Evolutionary conservation across 805 yeast genomes (phyloP).

Genomic region (Saccharomycopsis babjevae): DNA sequence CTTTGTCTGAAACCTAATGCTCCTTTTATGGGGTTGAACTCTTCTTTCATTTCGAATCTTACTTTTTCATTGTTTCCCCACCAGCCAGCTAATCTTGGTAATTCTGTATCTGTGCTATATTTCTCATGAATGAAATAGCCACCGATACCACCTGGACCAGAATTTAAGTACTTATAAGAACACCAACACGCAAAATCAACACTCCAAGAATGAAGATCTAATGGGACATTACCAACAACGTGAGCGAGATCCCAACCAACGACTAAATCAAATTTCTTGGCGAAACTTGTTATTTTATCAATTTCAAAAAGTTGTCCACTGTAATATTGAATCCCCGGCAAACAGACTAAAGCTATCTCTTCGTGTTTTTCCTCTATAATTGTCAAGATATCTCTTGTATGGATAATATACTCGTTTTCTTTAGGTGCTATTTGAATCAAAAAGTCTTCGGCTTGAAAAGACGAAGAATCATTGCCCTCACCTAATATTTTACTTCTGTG

Average conservation of each 20-base stretch:
- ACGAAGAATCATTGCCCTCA: slow-evolving; percentile 17
- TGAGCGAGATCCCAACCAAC: slow-evolving; percentile 97
- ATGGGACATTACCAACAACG: slow-evolving; percentile 79
- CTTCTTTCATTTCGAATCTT: slow-evolving; percentile 71
- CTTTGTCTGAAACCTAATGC: slow-evolving; percentile 87
- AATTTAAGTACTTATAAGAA: slow-evolving; percentile 78
- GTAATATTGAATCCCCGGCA: slow-evolving; percentile 87
- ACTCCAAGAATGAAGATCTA: slow-evolving; percentile 74
- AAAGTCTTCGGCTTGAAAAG: slow-evolving; percentile 32
- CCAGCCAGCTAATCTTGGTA: slow-evolving; percentile 89
- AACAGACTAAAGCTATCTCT: slow-evolving; percentile 60
- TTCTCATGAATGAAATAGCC: slow-evolving; percentile 71
- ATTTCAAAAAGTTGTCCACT: slow-evolving; percentile 85
- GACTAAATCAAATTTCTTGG: slow-evolving; percentile 41
- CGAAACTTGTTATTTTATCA: slow-evolving; percentile 52
- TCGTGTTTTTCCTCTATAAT: slow-evolving; percentile 47
- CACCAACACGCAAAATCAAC: slow-evolving; percentile 96
- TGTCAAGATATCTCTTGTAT: slow-evolving; percentile 52
- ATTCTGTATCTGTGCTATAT: slow-evolving; percentile 22
- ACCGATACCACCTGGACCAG: slow-evolving; percentile 92
- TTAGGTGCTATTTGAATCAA: slow-evolving; percentile 57
- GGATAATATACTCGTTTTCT: slow-evolving; percentile 43
- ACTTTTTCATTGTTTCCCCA: slow-evolving; percentile 77
- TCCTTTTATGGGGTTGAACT: slow-evolving; percentile 70
- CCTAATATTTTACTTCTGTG: slow-evolving; percentile 34